Evolutionary conservation across 176 grass and related monocot genomes (phyloP).

Genomic region (Phoenix dactylifera): DNA sequence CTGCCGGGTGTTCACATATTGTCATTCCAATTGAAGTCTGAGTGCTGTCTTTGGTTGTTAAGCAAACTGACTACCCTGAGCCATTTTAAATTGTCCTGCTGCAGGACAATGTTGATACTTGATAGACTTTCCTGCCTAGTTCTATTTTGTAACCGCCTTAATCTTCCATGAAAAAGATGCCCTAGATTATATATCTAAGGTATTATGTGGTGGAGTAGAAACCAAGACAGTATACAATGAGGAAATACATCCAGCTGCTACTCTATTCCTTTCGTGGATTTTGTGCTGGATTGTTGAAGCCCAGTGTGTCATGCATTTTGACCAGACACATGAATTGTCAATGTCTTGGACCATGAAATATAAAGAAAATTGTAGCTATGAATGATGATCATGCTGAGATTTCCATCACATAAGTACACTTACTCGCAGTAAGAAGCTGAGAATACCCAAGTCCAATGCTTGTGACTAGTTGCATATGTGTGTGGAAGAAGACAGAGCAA

Average conservation of each 20-base stretch:
- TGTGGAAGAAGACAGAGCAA: neutral
- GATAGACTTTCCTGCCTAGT: conserved; percentile 68
- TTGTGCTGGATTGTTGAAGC: conserved; percentile 36
- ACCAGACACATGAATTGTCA: conserved; percentile 48
- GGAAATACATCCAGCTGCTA: conserved; percentile 38
- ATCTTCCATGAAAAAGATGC: conserved; percentile 44
- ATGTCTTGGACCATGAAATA: conserved; percentile 30
- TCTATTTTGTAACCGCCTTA: conserved; percentile 57
- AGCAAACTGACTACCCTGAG: too few species aligned
- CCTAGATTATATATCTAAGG: conserved; percentile 40
- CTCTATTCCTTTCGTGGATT: conserved; percentile 63
- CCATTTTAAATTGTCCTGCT: neutral
- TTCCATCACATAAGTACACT: conserved; percentile 10
- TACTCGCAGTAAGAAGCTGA: conserved; percentile 33
- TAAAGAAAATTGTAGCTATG: conserved; percentile 3
- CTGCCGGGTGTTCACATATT: conserved; percentile 44
- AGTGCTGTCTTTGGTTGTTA: too few species aligned
- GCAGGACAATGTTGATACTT: conserved; percentile 52
- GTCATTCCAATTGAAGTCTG: neutral
- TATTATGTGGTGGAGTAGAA: conserved; percentile 31
- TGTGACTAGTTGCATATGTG: conserved; percentile 18
- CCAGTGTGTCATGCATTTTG: conserved; percentile 30
- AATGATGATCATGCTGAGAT: conserved; percentile 4
- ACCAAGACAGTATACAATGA: conserved; percentile 32
- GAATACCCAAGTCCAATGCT: conserved; percentile 11